Conservation (phyloP, 148 eudicot genomes). For the Rhododendron mucronatum region DNA sequence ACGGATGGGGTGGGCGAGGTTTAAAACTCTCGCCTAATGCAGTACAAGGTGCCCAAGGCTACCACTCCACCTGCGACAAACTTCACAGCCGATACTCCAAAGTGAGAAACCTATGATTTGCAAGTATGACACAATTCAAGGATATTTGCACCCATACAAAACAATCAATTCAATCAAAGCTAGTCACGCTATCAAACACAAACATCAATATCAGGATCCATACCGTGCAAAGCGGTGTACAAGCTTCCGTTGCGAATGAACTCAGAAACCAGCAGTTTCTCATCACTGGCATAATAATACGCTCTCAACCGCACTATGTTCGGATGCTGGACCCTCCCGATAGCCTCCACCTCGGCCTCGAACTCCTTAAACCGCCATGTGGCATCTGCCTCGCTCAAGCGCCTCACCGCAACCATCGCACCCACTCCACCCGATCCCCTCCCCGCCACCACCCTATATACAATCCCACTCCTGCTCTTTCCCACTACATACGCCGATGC, state of each 20-base stretch:
- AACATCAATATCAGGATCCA: not conserved
- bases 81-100: not conserved
- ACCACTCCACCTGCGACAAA: no score
- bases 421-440: constrained; percentile 39
- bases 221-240: constrained; percentile 83
- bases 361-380: constrained; percentile 77
- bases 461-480: constrained; percentile 88
- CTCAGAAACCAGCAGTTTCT: constrained; percentile 83
- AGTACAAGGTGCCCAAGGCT: no score
- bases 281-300: constrained; percentile 82
- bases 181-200: not conserved
- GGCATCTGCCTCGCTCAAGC: constrained; percentile 72
- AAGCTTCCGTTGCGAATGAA: constrained; percentile 77
- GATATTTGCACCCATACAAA: not conserved
- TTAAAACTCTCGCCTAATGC: no score
- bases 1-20: no score
- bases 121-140: not conserved
- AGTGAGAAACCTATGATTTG: not conserved
- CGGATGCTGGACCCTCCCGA: constrained; percentile 66
- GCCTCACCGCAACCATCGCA: constrained; percentile 67
- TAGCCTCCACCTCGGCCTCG: constrained; percentile 72
- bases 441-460: constrained; percentile 77
- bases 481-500: constrained; percentile 97
- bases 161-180: not conserved
- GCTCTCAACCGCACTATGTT: constrained; percentile 81